Percentiles rank a stretch among this genome's conserved stretches.
phyloP scores from a whole-genome alignment of 2,329 filamentous ascomycete genomes.

The Beauveria bassiana region DNA sequence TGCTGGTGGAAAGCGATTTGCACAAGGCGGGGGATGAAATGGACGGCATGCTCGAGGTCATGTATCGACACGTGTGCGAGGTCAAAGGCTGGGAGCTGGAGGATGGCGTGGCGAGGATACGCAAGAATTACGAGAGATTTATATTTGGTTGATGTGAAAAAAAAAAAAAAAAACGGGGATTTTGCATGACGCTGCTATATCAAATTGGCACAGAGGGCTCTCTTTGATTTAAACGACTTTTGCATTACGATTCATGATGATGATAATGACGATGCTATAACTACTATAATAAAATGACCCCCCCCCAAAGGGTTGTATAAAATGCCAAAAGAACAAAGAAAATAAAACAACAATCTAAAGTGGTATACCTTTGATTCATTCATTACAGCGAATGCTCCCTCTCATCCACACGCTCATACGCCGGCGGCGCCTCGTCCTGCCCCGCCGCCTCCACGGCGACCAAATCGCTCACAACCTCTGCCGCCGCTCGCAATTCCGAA shows the following conservation, averaged over 20 bases:
- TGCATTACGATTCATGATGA: neutral
- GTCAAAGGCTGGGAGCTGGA: conserved; percentile 71
- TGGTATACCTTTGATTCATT: neutral
- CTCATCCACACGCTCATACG: conserved; percentile 15
- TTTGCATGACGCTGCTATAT: neutral
- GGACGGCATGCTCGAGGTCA: conserved; percentile 68
- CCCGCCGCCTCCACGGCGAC: conserved; percentile 27
- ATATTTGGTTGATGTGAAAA: conserved; percentile 48
- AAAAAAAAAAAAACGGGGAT: neutral
- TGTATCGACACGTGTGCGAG: conserved; percentile 67
- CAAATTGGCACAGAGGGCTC: no score
- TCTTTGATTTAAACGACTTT: no score
- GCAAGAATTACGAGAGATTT: conserved; percentile 70
- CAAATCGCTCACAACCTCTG: conserved; percentile 30
- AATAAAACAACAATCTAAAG: neutral
- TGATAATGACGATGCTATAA: neutral
- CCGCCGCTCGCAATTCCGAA: conserved; percentile 29
- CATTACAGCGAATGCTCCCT: neutral
- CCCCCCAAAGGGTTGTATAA: neutral
- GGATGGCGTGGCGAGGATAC: conserved; percentile 60
- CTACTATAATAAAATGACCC: neutral
- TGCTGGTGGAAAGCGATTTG: conserved; percentile 86
- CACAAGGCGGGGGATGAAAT: conserved; percentile 74
- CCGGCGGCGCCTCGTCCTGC: conserved; percentile 16
- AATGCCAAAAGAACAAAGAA: neutral